phyloP scores from a whole-genome alignment of 768 basidiomycete species.

The Pluteus cervinus region DNA sequence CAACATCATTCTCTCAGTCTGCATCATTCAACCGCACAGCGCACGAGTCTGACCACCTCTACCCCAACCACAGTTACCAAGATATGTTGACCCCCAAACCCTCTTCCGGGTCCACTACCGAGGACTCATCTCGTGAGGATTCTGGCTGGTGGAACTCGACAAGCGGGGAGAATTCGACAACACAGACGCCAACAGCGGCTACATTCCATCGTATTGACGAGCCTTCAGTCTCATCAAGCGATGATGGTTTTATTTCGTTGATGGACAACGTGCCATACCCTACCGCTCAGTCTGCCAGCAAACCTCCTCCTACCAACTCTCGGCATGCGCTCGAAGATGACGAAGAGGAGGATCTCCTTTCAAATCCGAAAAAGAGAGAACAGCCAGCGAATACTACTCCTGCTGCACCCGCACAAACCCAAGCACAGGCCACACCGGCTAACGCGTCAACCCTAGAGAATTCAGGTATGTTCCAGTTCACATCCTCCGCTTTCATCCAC shows the following conservation, averaged over 20 bases:
- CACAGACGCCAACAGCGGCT: conserved; percentile 62
- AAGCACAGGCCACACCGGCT: conserved; percentile 14
- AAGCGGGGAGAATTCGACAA: conserved; percentile 25
- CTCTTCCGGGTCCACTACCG: conserved; percentile 19
- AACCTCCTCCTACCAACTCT: conserved; percentile 9
- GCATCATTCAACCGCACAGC: conserved; percentile 28
- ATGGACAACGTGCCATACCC: conserved; percentile 56
- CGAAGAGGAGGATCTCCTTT: conserved; percentile 86
- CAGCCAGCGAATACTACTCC: conserved; percentile 15
- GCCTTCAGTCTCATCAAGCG: conserved; percentile 28
- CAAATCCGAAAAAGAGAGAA: conserved; percentile 46
- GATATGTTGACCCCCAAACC: conserved; percentile 27
- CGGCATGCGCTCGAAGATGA: conserved; percentile 36
- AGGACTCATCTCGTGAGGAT: conserved; percentile 32
- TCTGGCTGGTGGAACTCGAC: conserved; percentile 66
- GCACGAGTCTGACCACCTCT: too few relatives aligned
- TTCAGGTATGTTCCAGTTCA: conserved; percentile 21
- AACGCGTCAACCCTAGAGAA: conserved; percentile 15
- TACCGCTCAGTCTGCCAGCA: conserved; percentile 30
- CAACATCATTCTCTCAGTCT: conserved; percentile 43
- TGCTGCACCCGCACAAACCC: conserved; percentile 6
- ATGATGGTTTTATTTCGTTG: conserved; percentile 72
- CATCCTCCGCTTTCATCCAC: not conserved
- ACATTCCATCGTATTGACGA: conserved; percentile 56
- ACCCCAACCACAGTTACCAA: too few relatives aligned